phyloP scores from a whole-genome alignment of 345 rosid genomes.

The Acer saccharum region DNA sequence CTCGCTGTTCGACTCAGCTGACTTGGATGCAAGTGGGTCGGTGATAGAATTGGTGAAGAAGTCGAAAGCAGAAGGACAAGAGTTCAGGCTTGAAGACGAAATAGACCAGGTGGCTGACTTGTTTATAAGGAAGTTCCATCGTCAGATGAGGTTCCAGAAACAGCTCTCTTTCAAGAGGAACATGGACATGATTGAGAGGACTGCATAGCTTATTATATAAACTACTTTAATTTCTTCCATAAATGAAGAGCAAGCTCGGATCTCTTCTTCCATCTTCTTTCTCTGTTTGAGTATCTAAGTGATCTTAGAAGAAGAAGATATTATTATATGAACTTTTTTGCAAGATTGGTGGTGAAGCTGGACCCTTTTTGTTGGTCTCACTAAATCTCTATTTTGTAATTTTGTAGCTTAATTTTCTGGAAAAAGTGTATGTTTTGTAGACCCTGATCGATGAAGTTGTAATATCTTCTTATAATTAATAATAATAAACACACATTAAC shows the following conservation, averaged over 20 bases:
- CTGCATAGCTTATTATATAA: neutral
- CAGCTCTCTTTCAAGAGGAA: constrained; percentile 53
- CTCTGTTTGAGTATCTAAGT: neutral
- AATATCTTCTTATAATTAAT: neutral
- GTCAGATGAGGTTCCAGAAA: constrained; percentile 79
- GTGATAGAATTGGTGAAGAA: constrained; percentile 77
- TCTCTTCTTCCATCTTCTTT: neutral
- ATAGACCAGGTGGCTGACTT: constrained; percentile 78
- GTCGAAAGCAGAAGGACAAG: constrained; percentile 65
- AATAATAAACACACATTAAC: neutral
- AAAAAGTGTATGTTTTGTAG: neutral
- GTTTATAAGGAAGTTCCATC: constrained; percentile 68
- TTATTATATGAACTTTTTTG: neutral
- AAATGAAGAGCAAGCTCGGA: neutral
- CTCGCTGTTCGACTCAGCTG: constrained; percentile 36
- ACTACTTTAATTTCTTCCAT: neutral
- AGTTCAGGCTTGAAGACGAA: constrained; percentile 81
- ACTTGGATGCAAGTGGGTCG: constrained; percentile 54
- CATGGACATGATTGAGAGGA: constrained; percentile 31
- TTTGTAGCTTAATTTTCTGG: neutral
- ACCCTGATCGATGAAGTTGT: neutral
- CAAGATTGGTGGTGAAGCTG: neutral
- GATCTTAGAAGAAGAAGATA: neutral
- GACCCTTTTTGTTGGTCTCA: neutral
- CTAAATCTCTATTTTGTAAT: neutral